phyloP scores from a whole-genome alignment of 495 filamentous ascomycete genomes.

The Hypoxylon fragiforme region DNA sequence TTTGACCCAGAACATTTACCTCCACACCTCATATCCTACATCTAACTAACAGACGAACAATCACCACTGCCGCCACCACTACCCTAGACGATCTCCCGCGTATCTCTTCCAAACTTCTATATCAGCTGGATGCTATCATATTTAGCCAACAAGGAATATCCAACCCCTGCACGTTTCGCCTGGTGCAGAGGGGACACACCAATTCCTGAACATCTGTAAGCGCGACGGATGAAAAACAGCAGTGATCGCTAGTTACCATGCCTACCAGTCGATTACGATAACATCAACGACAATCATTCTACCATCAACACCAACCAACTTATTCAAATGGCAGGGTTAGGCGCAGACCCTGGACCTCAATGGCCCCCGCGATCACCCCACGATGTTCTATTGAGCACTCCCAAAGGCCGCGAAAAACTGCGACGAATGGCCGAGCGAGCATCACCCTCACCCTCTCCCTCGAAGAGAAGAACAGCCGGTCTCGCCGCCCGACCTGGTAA shows the following conservation, averaged over 20 bases:
- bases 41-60: too few species aligned
- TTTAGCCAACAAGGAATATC: neutral
- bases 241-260: conserved; percentile 8
- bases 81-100: too few species aligned
- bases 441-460: conserved; percentile 68
- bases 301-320: conserved; percentile 8
- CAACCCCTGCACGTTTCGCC: conserved; percentile 28
- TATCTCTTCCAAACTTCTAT: too few species aligned
- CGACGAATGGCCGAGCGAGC: conserved; percentile 64
- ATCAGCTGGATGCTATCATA: conserved; percentile 27
- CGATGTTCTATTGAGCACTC: conserved; percentile 80
- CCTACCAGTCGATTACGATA: conserved; percentile 13
- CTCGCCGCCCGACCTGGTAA: conserved; percentile 19
- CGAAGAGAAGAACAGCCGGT: conserved; percentile 26
- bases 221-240: conserved; percentile 9
- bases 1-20: too few species aligned
- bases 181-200: conserved; percentile 14
- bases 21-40: too few species aligned
- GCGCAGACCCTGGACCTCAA: conserved; percentile 50
- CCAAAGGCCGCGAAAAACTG: conserved; percentile 71
- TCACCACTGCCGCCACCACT: too few species aligned
- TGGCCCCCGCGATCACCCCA: conserved; percentile 91
- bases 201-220: conserved; percentile 2
- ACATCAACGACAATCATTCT: neutral
- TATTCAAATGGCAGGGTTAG: conserved; percentile 24